Evolutionary conservation across 192 early-diverging fungal genomes (phyloP).

Genomic region (Geosiphon pyriformis): DNA sequence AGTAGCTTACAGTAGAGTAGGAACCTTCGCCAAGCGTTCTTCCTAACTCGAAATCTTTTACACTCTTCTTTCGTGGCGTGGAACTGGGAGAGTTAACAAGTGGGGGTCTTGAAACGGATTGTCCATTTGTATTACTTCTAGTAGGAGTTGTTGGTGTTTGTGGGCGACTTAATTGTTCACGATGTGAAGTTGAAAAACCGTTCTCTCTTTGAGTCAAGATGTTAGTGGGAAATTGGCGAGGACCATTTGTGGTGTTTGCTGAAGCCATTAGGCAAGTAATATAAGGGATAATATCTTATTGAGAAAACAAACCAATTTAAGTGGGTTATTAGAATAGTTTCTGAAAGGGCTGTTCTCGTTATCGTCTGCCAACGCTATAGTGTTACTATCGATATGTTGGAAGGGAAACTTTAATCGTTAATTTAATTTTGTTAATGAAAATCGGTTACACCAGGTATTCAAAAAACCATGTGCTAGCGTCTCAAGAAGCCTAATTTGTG

Average conservation of each 20-base stretch:
- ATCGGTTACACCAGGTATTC: too few species aligned
- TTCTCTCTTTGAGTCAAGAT: not conserved
- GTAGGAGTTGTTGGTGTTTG: not conserved
- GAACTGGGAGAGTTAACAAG: not conserved
- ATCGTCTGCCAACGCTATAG: too few species aligned
- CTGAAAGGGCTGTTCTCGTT: too few species aligned
- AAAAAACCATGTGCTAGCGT: too few species aligned
- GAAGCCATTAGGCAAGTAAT: not conserved
- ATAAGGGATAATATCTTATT: too few species aligned
- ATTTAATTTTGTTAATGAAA: too few species aligned
- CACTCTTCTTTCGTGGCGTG: conserved; percentile 58
- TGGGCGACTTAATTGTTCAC: not conserved
- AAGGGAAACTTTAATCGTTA: too few species aligned
- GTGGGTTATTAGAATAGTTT: too few species aligned
- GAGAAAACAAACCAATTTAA: too few species aligned
- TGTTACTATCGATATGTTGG: too few species aligned
- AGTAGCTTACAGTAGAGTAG: conserved; percentile 80
- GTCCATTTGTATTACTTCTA: too few species aligned
- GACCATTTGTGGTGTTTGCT: not conserved
- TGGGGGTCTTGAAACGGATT: conserved; percentile 17
- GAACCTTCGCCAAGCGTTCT: conserved; percentile 87
- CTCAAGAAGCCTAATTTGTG: too few species aligned
- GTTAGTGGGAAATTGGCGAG: not conserved
- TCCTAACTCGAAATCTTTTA: conserved; percentile 83
- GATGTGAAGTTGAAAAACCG: not conserved